phyloP scores from a whole-genome alignment of 2,329 filamentous ascomycete species.

The Plenodomus tracheiphilus region DNA sequence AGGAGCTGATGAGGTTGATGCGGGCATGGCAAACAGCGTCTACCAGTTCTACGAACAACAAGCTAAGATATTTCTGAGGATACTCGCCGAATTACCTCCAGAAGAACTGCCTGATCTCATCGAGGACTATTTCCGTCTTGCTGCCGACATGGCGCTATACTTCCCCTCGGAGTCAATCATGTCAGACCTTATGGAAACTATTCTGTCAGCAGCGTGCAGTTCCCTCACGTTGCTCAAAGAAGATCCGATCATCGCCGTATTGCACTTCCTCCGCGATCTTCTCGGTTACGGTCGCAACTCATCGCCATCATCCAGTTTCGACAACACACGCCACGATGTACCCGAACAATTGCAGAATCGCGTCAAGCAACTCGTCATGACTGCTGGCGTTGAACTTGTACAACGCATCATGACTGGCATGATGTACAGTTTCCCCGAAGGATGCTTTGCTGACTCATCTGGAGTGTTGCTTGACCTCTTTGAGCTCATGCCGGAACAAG shows the following conservation, averaged over 20 bases:
- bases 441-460: slow-evolving; percentile 93
- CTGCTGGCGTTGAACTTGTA: slow-evolving; percentile 75
- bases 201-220: slow-evolving; percentile 85
- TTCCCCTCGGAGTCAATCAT: slow-evolving; percentile 83
- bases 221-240: slow-evolving; percentile 87
- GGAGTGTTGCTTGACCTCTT: slow-evolving; percentile 90
- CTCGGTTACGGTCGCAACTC: slow-evolving; percentile 84
- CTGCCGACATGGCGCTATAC: slow-evolving; percentile 89
- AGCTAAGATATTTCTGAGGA: slow-evolving; percentile 83
- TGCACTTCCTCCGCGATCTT: slow-evolving; percentile 90
- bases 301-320: slow-evolving; percentile 62
- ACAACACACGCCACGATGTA: slow-evolving; percentile 62
- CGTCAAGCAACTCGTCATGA: slow-evolving; percentile 71
- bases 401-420: slow-evolving; percentile 93
- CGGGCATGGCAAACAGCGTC: slow-evolving; percentile 80
- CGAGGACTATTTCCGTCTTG: slow-evolving; percentile 93
- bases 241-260: slow-evolving; percentile 84
- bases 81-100: slow-evolving; percentile 80
- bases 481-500: slow-evolving; percentile 79
- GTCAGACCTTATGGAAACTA: slow-evolving; percentile 76
- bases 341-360: slow-evolving; percentile 70
- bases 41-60: slow-evolving; percentile 96
- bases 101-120: slow-evolving; percentile 81
- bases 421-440: slow-evolving; percentile 98
- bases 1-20: slow-evolving; percentile 80